Base-by-base conservation (phyloP, 306 rosid species). In the Leucaena leucocephala region DNA sequence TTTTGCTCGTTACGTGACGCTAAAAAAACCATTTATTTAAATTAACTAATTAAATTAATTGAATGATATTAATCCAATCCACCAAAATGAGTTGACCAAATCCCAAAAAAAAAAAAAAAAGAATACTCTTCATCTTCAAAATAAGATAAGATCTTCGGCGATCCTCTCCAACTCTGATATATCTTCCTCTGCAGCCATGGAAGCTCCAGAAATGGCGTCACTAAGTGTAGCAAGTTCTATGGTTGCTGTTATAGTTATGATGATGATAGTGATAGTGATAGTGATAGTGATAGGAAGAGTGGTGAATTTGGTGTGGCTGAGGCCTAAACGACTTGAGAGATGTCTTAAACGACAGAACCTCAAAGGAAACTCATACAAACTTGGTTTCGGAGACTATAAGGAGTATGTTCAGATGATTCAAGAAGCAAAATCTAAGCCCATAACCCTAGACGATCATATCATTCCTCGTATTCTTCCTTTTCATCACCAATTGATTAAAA, bases 221-320 rank as follows among this genome's bases (percentile, higher is more conserved):
- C 8, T 50, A 4, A 14, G 27, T 27, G 27, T 27, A 27, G 27
- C 27, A 27, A 27, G 27, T 27, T 27, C 27, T 27, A 27, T 27
- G 27, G 27, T 27, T 27, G 27, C 27, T 27, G 27, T 8, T 15
- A 7, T 4, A 50, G 58, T 2, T 42, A 54, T n/a, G 27, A 9
- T 54, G 0, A 9, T 36, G 10, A 12, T 9, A 8, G 3, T 43
- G 38, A 11, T 3, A 15, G 15, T 21, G 72, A 8, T 40, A n/a
- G n/a, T n/a, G 50, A 4, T 4, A 40, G 35, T 40, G 2, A 67
- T 15, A 77, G 40, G 13, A 62, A 76, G 66, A 21, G 68, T 12
- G 21, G 49, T 82, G 63, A 82, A 54, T 40, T 71, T 67, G 75
- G 2, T 42, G 59, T 82, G 74, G 74, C 17, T 76, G 42, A 63